Percentiles rank a stretch among this genome's conserved stretches.
These are phyloP conservation scores for Chaetomium sp. DNA, from an alignment of 2,329 filamentous ascomycete species.

Conservation along the genomic window DNA sequence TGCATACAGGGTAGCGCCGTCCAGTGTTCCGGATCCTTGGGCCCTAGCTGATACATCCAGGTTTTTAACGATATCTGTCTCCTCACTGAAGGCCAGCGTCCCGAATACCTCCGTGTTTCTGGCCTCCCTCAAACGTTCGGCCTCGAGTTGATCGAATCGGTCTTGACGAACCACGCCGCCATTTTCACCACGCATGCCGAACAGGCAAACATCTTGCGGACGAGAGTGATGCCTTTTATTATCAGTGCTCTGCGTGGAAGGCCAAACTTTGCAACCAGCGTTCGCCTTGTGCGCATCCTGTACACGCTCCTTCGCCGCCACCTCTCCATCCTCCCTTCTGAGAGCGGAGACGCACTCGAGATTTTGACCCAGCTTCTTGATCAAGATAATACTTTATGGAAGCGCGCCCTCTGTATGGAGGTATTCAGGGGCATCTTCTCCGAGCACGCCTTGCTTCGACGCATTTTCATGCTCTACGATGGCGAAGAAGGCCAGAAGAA, in stretches of 20 bases:
- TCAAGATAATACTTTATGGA: slow-evolving; percentile 83
- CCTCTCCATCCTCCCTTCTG: slow-evolving; percentile 70
- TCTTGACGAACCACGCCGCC: slow-evolving; percentile 80
- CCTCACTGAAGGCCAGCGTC: slow-evolving; percentile 79
- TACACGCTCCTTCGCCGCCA: slow-evolving; percentile 80
- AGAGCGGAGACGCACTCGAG: slow-evolving; percentile 81
- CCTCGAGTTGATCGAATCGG: slow-evolving; percentile 87
- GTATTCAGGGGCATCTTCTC: slow-evolving; percentile 84
- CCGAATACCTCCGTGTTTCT: slow-evolving; percentile 79
- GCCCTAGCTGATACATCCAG: slow-evolving; percentile 41
- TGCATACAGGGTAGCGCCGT: slow-evolving; percentile 66
- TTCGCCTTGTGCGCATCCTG: slow-evolving; percentile 79
- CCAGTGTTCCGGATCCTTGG: not conserved
- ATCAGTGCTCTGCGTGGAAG: slow-evolving; percentile 76
- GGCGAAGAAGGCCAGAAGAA: slow-evolving; percentile 69
- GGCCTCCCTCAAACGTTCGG: slow-evolving; percentile 80
- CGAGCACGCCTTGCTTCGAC: slow-evolving; percentile 74
- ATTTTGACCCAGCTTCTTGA: slow-evolving; percentile 85
- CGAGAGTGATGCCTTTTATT: slow-evolving; percentile 79
- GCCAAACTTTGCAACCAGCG: slow-evolving; percentile 76
- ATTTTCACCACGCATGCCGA: slow-evolving; percentile 80
- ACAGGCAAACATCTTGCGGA: slow-evolving; percentile 75
- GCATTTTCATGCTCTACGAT: slow-evolving; percentile 82
- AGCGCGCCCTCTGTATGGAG: slow-evolving; percentile 86
- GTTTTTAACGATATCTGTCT: slow-evolving; percentile 90